A percentile compares a stretch with the other conserved stretches of the same genome.
phyloP scores from a whole-genome alignment of 1,284 basidiomycete genomes.

The Ustilago lituana region DNA sequence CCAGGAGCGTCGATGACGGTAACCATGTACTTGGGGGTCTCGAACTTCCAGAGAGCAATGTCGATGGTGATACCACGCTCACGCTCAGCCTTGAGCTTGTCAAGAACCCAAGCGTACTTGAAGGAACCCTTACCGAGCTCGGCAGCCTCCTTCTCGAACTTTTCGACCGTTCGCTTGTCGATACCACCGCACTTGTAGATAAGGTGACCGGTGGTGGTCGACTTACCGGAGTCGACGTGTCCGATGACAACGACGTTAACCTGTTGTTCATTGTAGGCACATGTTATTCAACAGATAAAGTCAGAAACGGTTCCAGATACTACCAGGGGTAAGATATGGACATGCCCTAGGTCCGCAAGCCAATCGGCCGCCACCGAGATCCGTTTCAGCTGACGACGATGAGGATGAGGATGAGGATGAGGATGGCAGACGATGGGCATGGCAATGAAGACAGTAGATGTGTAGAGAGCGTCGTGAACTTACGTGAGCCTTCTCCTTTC shows the following conservation, averaged over 20 bases:
- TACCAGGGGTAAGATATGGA: too few relatives aligned
- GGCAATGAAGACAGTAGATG: background rate
- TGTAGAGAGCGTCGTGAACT: slow-evolving; percentile 16
- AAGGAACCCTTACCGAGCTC: slow-evolving; percentile 99
- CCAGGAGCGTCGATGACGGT: slow-evolving; percentile 97
- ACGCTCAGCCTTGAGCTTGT: slow-evolving; percentile 99
- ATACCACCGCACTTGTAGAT: slow-evolving; percentile 99
- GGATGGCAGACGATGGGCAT: background rate
- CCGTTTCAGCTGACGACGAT: background rate
- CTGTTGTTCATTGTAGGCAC: slow-evolving; percentile 35
- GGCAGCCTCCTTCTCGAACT: slow-evolving; percentile 99
- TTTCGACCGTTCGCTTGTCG: slow-evolving; percentile 99
- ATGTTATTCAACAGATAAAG: slow-evolving; percentile 1
- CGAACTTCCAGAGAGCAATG: slow-evolving; percentile 76
- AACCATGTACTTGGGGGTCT: slow-evolving; percentile 69
- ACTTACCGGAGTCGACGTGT: slow-evolving; percentile 76
- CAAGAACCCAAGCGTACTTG: slow-evolving; percentile 97
- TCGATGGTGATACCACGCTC: slow-evolving; percentile 99
- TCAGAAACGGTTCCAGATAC: slow-evolving; percentile 5
- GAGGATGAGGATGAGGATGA: slow-evolving; percentile 6
- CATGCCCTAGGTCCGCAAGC: too few relatives aligned
- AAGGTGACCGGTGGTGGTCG: slow-evolving; percentile 99
- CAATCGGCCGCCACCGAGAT: background rate
- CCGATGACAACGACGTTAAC: slow-evolving; percentile 68
- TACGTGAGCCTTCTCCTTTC: slow-evolving; percentile 61